Conservation (phyloP, 768 basidiomycete species). For the Russula abietina region DNA sequence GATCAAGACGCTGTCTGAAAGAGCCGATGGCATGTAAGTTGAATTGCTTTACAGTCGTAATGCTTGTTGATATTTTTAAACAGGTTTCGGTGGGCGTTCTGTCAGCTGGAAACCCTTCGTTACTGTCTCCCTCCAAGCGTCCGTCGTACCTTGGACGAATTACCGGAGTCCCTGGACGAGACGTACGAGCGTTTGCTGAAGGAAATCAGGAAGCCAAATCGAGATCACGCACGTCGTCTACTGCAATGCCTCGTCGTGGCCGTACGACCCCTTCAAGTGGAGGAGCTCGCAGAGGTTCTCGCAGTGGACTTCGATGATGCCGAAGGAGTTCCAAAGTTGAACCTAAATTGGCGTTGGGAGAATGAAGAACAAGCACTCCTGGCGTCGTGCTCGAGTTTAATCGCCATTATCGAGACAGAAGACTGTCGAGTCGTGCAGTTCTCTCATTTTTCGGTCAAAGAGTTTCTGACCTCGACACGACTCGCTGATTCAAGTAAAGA, state of each 20-base stretch:
- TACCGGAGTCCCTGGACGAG: not conserved
- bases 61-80: not conserved
- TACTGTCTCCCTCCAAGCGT: not conserved
- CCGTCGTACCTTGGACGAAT: not conserved
- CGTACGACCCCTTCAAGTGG: not conserved
- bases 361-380: conserved; percentile 2
- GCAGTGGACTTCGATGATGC: not conserved
- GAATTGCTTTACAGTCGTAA: not conserved
- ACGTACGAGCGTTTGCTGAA: conserved; percentile 1
- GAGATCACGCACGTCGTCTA: not conserved
- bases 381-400: not conserved
- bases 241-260: conserved; percentile 8
- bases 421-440: not conserved
- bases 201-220: not conserved
- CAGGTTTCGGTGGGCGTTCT: conserved; percentile 7
- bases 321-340: not conserved
- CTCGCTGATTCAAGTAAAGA: not conserved
- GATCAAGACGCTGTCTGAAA: not conserved
- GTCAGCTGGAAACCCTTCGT: conserved; percentile 4
- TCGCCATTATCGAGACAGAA: not conserved
- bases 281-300: conserved; percentile 8
- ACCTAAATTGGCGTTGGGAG: not conserved
- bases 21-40: conserved; percentile 12
- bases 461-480: not conserved
- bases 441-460: conserved; percentile 6